Evolutionary conservation across 2,329 filamentous ascomycete species (phyloP).

Genomic region (Penicillium capsulatum): DNA sequence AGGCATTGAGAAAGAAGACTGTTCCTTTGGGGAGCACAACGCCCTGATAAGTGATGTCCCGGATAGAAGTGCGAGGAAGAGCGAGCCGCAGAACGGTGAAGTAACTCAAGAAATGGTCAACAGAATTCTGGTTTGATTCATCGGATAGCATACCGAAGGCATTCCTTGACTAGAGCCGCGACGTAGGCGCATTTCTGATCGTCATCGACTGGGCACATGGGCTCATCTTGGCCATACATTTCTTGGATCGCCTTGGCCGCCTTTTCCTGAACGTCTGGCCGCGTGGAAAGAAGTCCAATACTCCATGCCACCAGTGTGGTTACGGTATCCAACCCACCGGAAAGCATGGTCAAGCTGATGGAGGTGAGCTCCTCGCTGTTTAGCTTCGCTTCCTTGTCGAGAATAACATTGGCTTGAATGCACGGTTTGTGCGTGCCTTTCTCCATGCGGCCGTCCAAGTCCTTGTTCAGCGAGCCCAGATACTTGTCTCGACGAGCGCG

Average conservation of each 20-base stretch:
- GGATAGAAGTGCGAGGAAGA: slow-evolving; percentile 58
- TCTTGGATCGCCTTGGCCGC: slow-evolving; percentile 55
- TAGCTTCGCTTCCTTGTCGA: slow-evolving; percentile 59
- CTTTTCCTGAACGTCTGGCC: slow-evolving; percentile 60
- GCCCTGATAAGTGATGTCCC: slow-evolving; percentile 56
- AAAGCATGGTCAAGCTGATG: slow-evolving; percentile 65
- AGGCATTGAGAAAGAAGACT: slow-evolving; percentile 62
- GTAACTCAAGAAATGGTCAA: slow-evolving; percentile 39
- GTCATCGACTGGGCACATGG: slow-evolving; percentile 58
- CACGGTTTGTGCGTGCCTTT: slow-evolving; percentile 60
- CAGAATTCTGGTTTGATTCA: background rate
- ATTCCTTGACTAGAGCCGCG: slow-evolving; percentile 60
- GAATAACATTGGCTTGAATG: slow-evolving; percentile 64
- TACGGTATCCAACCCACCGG: slow-evolving; percentile 63
- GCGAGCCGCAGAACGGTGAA: slow-evolving; percentile 61
- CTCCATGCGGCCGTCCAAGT: slow-evolving; percentile 58
- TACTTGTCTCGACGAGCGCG: slow-evolving; percentile 58
- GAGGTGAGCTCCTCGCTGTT: slow-evolving; percentile 61
- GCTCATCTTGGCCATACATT: slow-evolving; percentile 50
- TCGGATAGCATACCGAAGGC: slow-evolving; percentile 44
- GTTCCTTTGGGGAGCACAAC: slow-evolving; percentile 59
- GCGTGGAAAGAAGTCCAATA: slow-evolving; percentile 56
- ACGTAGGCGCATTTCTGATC: slow-evolving; percentile 63
- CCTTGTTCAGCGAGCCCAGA: slow-evolving; percentile 53
- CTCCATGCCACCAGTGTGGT: slow-evolving; percentile 64